Evolutionary conservation across 116 monocot genomes (phyloP).

Genomic region (Posidonia oceanica): DNA sequence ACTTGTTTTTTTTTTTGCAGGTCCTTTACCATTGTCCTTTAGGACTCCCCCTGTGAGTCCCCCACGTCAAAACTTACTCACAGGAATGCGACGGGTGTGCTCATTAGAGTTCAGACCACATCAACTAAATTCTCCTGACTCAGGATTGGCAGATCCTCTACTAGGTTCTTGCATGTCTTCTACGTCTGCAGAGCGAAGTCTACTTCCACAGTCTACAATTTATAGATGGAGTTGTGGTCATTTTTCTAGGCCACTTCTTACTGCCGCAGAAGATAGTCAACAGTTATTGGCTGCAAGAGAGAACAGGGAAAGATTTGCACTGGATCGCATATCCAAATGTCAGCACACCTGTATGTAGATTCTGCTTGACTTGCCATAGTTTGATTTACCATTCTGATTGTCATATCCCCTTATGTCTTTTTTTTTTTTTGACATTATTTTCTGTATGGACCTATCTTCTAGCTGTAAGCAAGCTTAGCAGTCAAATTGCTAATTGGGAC

Average conservation of each 20-base stretch:
- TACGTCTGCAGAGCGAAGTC: slow-evolving; percentile 39
- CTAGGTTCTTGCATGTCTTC: slow-evolving; percentile 35
- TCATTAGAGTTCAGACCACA: slow-evolving; percentile 78
- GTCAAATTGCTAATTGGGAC: slow-evolving; percentile 91
- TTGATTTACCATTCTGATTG: background rate
- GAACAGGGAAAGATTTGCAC: slow-evolving; percentile 48
- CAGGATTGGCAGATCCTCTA: slow-evolving; percentile 67
- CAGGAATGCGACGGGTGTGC: slow-evolving; percentile 71
- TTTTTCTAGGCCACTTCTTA: slow-evolving; percentile 84
- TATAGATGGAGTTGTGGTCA: slow-evolving; percentile 98
- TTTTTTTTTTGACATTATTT: slow-evolving; percentile 2
- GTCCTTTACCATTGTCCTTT: slow-evolving; percentile 63
- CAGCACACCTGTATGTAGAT: slow-evolving; percentile 69
- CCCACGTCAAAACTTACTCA: slow-evolving; percentile 57
- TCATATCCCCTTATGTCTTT: background rate
- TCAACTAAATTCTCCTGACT: slow-evolving; percentile 53
- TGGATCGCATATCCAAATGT: slow-evolving; percentile 74
- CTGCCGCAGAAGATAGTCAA: slow-evolving; percentile 65
- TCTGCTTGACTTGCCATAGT: background rate
- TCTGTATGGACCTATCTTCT: slow-evolving; percentile 7
- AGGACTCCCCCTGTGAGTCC: slow-evolving; percentile 94
- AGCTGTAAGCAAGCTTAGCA: slow-evolving; percentile 58
- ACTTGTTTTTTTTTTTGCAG: slow-evolving; percentile 25
- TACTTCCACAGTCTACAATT: slow-evolving; percentile 75
- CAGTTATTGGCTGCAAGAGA: slow-evolving; percentile 54